Evolutionary conservation across 179 eudicot genomes (phyloP).

Genomic region (Camellia oleifera): DNA sequence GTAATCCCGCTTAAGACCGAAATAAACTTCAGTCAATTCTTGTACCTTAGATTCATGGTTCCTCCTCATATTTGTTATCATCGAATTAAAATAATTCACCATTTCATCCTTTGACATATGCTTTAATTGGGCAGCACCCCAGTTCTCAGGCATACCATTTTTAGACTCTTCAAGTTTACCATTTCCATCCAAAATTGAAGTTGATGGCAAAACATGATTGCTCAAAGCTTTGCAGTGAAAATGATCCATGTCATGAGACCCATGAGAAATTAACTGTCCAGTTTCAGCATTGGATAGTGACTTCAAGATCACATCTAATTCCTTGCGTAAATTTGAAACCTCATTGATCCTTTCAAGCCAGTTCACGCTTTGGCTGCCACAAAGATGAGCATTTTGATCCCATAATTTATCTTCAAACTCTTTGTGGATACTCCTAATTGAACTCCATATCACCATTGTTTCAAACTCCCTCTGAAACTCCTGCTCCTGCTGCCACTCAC

Average conservation of each 20-base stretch:
- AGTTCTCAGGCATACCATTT: slow-evolving; percentile 47
- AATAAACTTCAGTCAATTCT: slow-evolving; percentile 55
- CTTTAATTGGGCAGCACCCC: slow-evolving; percentile 46
- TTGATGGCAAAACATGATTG: slow-evolving; percentile 37
- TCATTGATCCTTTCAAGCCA: slow-evolving; percentile 49
- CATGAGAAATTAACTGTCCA: slow-evolving; percentile 50
- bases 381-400: slow-evolving; percentile 30
- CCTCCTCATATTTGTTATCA: slow-evolving; percentile 58
- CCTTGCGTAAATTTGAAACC: slow-evolving; percentile 43
- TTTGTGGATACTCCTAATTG: slow-evolving; percentile 32
- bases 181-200: slow-evolving; percentile 43
- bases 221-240: slow-evolving; percentile 40
- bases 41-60: slow-evolving; percentile 66
- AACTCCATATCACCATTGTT: slow-evolving; percentile 40
- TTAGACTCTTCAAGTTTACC: slow-evolving; percentile 31
- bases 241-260: slow-evolving; percentile 55
- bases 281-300: slow-evolving; percentile 45
- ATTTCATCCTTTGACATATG: slow-evolving; percentile 53
- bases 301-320: slow-evolving; percentile 54
- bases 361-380: slow-evolving; percentile 22
- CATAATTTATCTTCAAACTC: slow-evolving; percentile 46
- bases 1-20: slow-evolving; percentile 56
- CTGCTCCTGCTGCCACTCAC: slow-evolving; percentile 37
- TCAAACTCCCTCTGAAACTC: slow-evolving; percentile 44
- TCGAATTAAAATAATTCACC: slow-evolving; percentile 44